Evolutionary conservation across 352 stramenopile species (phyloP).

Genomic region (Pythium coloratum): DNA sequence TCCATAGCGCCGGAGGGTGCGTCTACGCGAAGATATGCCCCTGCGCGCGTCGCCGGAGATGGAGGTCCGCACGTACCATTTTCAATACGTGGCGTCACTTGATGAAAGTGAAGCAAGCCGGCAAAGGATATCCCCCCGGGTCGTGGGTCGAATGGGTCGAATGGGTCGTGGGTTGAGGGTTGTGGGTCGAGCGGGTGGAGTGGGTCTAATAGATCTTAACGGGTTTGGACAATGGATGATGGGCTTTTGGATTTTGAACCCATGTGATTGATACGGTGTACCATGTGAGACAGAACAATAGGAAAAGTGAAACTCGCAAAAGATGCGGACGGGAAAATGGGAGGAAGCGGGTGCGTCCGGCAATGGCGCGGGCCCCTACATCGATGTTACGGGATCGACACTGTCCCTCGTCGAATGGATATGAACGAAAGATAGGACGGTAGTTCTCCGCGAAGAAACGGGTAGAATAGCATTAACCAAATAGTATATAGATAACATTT

Average conservation of each 20-base stretch:
- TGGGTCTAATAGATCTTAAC: neutral
- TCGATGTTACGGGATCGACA: too few species aligned
- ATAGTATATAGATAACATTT: slow-evolving; percentile 22
- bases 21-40: neutral
- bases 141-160: neutral
- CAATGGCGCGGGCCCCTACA: too few species aligned
- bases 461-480: slow-evolving; percentile 22
- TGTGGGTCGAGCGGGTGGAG: too few species aligned
- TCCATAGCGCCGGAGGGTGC: neutral
- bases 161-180: too few species aligned
- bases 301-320: neutral
- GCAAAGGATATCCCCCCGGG: slow-evolving; percentile 25
- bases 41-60: neutral
- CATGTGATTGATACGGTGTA: slow-evolving; percentile 5
- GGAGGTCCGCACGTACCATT: slow-evolving; percentile 20
- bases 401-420: too few species aligned
- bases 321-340: neutral
- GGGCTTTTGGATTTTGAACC: neutral
- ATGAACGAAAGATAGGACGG: neutral
- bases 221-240: neutral
- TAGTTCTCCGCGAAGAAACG: neutral
- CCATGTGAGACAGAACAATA: slow-evolving; percentile 11
- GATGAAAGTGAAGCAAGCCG: slow-evolving; percentile 19
- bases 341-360: neutral
- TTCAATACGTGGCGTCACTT: slow-evolving; percentile 30